Percentiles rank a stretch among this genome's conserved stretches.
These are phyloP conservation scores for Trichoderma atrobrunneum DNA, from an alignment of 2,329 filamentous ascomycete species.

Conservation along the genomic window DNA sequence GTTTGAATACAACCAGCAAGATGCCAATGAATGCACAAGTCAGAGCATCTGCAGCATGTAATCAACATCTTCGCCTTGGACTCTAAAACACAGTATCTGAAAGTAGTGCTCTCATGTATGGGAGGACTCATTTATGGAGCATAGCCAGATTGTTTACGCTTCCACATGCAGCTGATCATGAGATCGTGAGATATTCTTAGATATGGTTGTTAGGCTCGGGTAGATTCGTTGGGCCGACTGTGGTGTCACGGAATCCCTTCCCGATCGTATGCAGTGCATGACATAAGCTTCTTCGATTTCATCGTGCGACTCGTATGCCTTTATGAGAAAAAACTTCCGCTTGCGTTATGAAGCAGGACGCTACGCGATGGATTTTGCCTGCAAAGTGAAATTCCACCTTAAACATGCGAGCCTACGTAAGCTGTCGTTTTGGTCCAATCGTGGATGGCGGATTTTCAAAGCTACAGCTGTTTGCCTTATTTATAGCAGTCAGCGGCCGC, in stretches of 20 bases:
- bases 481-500: slow-evolving; percentile 2
- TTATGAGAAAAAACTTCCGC: background rate
- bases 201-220: background rate
- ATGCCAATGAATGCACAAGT: background rate
- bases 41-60: background rate
- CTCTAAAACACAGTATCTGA: background rate
- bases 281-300: background rate
- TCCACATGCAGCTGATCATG: background rate
- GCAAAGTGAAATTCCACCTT: background rate
- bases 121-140: background rate
- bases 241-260: background rate
- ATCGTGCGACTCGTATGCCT: background rate
- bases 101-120: background rate
- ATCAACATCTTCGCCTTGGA: background rate
- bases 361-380: background rate
- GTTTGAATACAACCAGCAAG: background rate
- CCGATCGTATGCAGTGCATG: background rate
- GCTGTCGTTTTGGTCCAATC: background rate
- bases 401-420: background rate
- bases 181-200: background rate
- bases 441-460: background rate
- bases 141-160: background rate
- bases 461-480: background rate
- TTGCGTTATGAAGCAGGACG: background rate
- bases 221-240: background rate